Conservation (phyloP, 192 early-diverging fungal genomes). For the Backusella australiensis region DNA sequence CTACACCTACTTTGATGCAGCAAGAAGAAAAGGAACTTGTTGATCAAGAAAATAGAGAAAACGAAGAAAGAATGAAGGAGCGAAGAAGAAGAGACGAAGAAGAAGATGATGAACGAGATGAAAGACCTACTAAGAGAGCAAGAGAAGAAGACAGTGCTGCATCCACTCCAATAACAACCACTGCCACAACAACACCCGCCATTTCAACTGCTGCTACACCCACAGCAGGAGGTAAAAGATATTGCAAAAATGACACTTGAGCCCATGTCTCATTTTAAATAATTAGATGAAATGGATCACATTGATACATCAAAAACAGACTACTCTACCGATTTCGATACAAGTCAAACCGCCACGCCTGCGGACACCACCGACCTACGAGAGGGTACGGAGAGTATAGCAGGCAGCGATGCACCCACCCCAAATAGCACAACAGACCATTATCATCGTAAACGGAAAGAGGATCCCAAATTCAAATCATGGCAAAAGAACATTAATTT, state of each 20-base stretch:
- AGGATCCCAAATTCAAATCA: constrained; percentile 55
- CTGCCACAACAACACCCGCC: background rate
- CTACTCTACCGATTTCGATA: background rate
- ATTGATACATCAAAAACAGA: constrained; percentile 11
- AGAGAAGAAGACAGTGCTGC: background rate
- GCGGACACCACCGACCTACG: background rate
- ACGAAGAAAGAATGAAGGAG: background rate
- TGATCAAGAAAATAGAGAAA: background rate
- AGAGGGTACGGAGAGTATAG: constrained; percentile 3
- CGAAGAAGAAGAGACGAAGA: background rate
- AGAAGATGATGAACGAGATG: background rate
- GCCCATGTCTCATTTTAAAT: background rate
- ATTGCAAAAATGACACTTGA: background rate
- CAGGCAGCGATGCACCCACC: constrained; percentile 15
- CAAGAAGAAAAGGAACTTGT: background rate
- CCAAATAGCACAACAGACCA: background rate
- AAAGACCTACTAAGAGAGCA: background rate
- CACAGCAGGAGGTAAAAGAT: background rate
- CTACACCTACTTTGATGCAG: background rate
- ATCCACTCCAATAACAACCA: background rate
- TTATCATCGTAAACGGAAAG: constrained; percentile 38
- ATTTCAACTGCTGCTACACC: background rate
- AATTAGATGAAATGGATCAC: background rate
- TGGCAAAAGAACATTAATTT: constrained; percentile 80
- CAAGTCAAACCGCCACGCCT: constrained; percentile 3